phyloP scores from a whole-genome alignment of 257 asterid genomes.

The Solanum pennellii region DNA sequence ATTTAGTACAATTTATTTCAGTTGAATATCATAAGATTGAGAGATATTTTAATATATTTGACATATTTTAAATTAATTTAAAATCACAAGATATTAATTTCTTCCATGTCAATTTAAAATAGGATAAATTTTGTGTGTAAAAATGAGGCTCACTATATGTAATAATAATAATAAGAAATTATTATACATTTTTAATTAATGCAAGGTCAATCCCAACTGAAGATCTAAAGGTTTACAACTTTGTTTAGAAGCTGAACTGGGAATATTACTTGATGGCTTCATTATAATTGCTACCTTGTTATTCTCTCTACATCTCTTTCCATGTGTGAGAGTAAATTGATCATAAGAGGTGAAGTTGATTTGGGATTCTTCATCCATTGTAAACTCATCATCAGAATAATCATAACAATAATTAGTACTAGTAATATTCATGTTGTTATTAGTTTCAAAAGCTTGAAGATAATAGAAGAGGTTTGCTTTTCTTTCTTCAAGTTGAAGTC shows the following conservation, averaged over 20 bases:
- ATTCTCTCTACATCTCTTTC: slow-evolving; percentile 10
- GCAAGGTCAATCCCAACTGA: slow-evolving; percentile 59
- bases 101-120: no score
- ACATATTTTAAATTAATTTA: no score
- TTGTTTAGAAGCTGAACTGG: slow-evolving; percentile 20
- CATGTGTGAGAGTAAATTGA: slow-evolving; percentile 29
- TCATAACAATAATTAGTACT: background rate
- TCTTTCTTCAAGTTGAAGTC: slow-evolving; percentile 68
- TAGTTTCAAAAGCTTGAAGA: slow-evolving; percentile 37
- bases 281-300: background rate
- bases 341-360: slow-evolving; percentile 37
- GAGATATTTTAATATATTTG: no score
- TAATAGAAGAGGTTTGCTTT: slow-evolving; percentile 49
- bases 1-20: no score
- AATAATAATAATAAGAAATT: background rate
- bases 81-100: background rate
- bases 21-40: no score
- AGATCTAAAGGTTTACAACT: slow-evolving; percentile 46
- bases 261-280: slow-evolving; percentile 4
- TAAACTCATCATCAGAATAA: slow-evolving; percentile 11
- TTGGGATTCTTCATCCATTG: slow-evolving; percentile 37
- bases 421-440: background rate
- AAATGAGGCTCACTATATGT: no score
- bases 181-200: slow-evolving; percentile 8
- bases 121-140: background rate